These are phyloP conservation scores for Gillenia trifoliata DNA, from an alignment of 306 rosid genomes.

Conservation along the genomic window DNA sequence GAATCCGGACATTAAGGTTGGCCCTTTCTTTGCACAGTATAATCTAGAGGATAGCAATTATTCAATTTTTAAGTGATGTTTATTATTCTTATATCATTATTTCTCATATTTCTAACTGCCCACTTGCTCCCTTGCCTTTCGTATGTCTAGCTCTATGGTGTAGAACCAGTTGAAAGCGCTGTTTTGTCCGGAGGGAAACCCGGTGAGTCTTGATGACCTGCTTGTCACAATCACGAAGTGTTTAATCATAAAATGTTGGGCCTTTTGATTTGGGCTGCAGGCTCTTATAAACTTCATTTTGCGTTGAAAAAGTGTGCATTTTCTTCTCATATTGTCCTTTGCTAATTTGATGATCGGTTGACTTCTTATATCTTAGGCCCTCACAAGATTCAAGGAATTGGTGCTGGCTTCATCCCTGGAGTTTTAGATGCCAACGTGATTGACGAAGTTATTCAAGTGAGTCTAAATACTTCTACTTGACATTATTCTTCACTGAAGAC, in stretches of 20 bases:
- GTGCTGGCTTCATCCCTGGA: slow-evolving; percentile 97
- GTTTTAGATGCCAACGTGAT: slow-evolving; percentile 64
- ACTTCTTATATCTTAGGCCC: slow-evolving; percentile 56
- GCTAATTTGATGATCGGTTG: slow-evolving; percentile 21
- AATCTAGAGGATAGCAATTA: not conserved
- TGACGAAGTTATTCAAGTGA: slow-evolving; percentile 86
- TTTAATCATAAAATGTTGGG: too few relatives aligned
- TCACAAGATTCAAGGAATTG: slow-evolving; percentile 97
- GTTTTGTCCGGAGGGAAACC: slow-evolving; percentile 85
- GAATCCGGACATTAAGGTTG: slow-evolving; percentile 76
- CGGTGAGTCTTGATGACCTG: slow-evolving; percentile 42
- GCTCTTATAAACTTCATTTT: not conserved
- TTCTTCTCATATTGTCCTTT: not conserved
- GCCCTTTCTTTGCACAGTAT: slow-evolving; percentile 9
- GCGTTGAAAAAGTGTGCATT: not conserved
- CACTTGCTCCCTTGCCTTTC: not conserved
- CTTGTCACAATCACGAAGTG: not conserved
- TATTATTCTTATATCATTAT: not conserved
- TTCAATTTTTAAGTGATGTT: not conserved
- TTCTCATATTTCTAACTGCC: not conserved
- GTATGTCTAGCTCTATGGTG: slow-evolving; percentile 56
- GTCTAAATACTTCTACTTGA: slow-evolving; percentile 24
- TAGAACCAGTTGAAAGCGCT: slow-evolving; percentile 92
- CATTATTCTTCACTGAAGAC: not conserved
- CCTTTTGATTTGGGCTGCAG: not conserved